Base-by-base conservation (phyloP, 257 asterid genomes). In the Solanum lycopersicoides region DNA sequence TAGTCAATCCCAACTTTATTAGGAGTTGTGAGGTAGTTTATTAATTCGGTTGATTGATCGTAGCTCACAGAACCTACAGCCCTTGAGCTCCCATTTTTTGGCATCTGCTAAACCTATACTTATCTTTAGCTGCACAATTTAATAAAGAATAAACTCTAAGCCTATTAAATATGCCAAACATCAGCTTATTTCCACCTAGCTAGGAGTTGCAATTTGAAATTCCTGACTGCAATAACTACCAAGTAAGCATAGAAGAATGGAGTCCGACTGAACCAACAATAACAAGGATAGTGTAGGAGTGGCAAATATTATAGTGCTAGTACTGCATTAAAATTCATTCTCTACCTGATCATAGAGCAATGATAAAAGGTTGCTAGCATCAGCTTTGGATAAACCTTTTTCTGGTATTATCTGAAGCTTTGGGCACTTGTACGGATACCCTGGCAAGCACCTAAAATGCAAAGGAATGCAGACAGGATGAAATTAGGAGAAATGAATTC, bases 341-440 rank as follows among this genome's bases (percentile, higher is more conserved):
- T 89, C 87, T 88, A 95, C 99, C 98, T 97, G 99, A 88, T 95
- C 99, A 87, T 91, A 90, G 82, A 97, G 99, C 89, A 96, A 93
- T 35, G 96, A 89, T 86, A 95, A 93, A 92, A 97, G 98, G 89
- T 92, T 95, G 86, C 94, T 93, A 60, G 93, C 92, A 86, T 95
- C 94, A 88, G 87, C 89, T 89, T 93, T 92, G 76, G 96, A 93
- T 89, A 97, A 88, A 80, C 99, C 99, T 89, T 92, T 95, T 93
- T 94, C 98, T 85, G 98, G 97, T 41, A 91, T 80, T 91, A 97
- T 90, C 89, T 91, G 94, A 93, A 97, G 91, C 92, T 95, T 97
- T 20, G 99, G 99, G 91, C 95, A 92, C 90, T 95, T 97, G 93
- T 92, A 91, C 37, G 99, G 99, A 91, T 95, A 97, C 60, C 99